Base-by-base conservation (phyloP, 345 rosid genomes). In the Brassica incana region DNA sequence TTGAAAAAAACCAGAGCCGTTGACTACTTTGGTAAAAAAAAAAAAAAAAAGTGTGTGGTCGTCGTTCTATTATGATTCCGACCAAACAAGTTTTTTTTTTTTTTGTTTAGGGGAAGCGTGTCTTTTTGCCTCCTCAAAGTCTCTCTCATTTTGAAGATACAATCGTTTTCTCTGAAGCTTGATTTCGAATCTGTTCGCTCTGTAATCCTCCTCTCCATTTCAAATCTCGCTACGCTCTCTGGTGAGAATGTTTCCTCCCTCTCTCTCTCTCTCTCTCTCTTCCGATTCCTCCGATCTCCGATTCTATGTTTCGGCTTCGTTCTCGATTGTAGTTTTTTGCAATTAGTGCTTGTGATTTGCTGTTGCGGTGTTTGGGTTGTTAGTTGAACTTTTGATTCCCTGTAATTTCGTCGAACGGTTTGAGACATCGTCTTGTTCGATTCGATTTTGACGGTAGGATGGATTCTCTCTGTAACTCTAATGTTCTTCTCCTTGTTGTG, bases 221-320 rank as follows among this genome's bases (percentile, higher is more conserved):
- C 54, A 48, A 48, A 48, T 48, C 50, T 43, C n/a, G 14, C 50
- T 11, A 0, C 14, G 50, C 50, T 43, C 62, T 72, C 40, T 43
- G 69, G 82, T 78, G 9, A 80, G 75, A 69, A 69, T 69, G 48
- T 16, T 5, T 72, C 52, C 63, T 25, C 35, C 45, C 60, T n/a
- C 20, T 18, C 20, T 18, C 20, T 18, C 20, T 18, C 20, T 20
- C 23, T 20, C 30, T 59, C 60, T 63, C 56, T 61, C n/a, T 25
- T 23, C 2, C 4, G 33, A 30, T 67, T 78, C 23, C 40, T 30
- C 67, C 67, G 43, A 33, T 33, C 40, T 73, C 54, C 65, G 74
- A 48, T 80, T 54, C 60, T 29, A 59, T 61, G 75, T 45, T 45
- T 61, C 18, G 16, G 23, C 20, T 71, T 62, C 16, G 66, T 62